Conservation (phyloP, 768 basidiomycete species). For the Boletus sp. region DNA sequence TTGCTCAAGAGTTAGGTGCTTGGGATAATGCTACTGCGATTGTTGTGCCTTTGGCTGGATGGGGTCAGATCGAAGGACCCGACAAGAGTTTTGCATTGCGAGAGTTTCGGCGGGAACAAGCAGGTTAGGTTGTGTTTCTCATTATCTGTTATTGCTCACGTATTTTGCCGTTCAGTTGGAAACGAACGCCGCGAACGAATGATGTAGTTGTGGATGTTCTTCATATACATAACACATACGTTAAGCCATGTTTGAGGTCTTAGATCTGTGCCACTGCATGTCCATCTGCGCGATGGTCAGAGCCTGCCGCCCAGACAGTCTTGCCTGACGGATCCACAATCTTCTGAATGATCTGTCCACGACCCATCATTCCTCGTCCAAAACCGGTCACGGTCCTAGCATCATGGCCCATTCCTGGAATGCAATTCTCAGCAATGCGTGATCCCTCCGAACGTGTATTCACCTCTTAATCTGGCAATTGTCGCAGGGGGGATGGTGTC, state of each 20-base stretch:
- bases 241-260: slow-evolving; percentile 5
- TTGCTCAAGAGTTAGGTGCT: slow-evolving; percentile 77
- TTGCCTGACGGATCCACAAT: slow-evolving; percentile 59
- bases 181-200: slow-evolving; percentile 55
- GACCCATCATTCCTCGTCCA: slow-evolving; percentile 63
- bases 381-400: slow-evolving; percentile 62
- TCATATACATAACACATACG: slow-evolving; percentile 1
- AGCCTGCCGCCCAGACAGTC: slow-evolving; percentile 93
- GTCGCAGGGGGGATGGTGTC: slow-evolving; percentile 68
- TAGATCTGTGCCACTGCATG: slow-evolving; percentile 84
- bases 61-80: slow-evolving; percentile 77
- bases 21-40: slow-evolving; percentile 92
- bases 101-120: slow-evolving; percentile 71
- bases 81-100: slow-evolving; percentile 82
- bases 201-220: slow-evolving; percentile 44
- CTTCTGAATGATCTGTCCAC: slow-evolving; percentile 89
- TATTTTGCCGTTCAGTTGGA: slow-evolving; percentile 42
- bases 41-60: slow-evolving; percentile 88
- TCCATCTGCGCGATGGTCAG: slow-evolving; percentile 85
- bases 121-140: slow-evolving; percentile 38
- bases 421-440: background rate
- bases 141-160: background rate
- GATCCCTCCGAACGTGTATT: slow-evolving; percentile 13
- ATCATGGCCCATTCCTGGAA: slow-evolving; percentile 84
- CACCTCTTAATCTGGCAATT: slow-evolving; percentile 65